phyloP scores from a whole-genome alignment of 768 basidiomycete genomes.

The Boletus sensibilis region DNA sequence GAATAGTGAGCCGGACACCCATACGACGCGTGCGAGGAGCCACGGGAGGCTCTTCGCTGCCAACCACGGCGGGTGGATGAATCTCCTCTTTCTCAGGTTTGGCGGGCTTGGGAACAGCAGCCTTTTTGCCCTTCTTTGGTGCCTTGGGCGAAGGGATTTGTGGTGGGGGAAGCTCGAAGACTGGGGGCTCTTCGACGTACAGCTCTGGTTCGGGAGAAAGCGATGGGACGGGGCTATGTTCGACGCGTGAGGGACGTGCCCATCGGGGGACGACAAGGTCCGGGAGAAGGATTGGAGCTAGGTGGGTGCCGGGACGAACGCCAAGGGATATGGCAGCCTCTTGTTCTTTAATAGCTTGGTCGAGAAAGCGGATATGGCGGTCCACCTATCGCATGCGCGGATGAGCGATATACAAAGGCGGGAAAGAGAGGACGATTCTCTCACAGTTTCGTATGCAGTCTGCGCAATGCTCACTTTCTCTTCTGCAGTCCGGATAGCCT shows the following conservation, averaged over 20 bases:
- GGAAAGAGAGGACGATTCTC: constrained; percentile 18
- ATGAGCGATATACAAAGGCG: not conserved
- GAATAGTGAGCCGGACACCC: constrained; percentile 38
- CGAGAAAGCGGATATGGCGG: constrained; percentile 73
- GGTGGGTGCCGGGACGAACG: constrained; percentile 52
- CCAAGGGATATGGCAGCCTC: constrained; percentile 55
- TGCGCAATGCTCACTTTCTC: constrained; percentile 79
- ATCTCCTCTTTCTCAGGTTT: constrained; percentile 22
- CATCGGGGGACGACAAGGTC: constrained; percentile 59
- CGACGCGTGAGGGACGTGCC: constrained; percentile 43
- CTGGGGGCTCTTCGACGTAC: constrained; percentile 12
- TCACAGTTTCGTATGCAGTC: constrained; percentile 67
- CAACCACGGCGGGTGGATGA: constrained; percentile 1
- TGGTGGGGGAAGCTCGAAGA: constrained; percentile 11
- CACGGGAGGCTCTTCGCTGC: constrained; percentile 7
- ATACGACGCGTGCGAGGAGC: constrained; percentile 22
- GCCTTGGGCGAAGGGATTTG: constrained; percentile 14
- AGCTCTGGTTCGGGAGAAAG: constrained; percentile 31
- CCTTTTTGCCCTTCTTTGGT: constrained; percentile 27
- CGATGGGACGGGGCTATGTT: constrained; percentile 44
- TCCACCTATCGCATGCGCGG: constrained; percentile 53
- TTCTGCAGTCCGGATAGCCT: constrained; percentile 60
- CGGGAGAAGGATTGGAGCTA: constrained; percentile 54
- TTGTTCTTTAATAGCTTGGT: constrained; percentile 67
- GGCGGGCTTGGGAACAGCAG: constrained; percentile 5